Conservation (phyloP, 345 rosid genomes). For the Moricandia moricandioides region DNA sequence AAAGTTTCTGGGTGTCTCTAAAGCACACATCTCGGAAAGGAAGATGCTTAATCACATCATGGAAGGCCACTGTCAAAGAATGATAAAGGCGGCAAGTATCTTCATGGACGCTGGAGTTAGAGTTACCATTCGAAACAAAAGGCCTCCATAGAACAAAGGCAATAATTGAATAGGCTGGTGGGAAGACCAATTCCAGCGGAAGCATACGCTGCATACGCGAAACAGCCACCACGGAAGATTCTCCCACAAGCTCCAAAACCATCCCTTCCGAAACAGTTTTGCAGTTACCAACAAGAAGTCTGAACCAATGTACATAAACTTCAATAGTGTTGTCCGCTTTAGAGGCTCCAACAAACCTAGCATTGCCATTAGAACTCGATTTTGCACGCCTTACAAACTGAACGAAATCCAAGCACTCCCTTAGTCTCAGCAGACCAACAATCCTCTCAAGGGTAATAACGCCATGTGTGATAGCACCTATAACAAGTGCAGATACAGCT, state of each 20-base stretch:
- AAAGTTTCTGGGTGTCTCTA: constrained; percentile 74
- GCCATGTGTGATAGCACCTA: constrained; percentile 88
- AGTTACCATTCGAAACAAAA: constrained; percentile 50
- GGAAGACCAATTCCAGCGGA: constrained; percentile 80
- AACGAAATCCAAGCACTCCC: constrained; percentile 80
- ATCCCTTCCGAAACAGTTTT: constrained; percentile 82
- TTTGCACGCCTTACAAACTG: constrained; percentile 69
- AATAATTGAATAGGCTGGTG: constrained; percentile 85
- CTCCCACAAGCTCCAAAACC: constrained; percentile 83
- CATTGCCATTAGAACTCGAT: constrained; percentile 78
- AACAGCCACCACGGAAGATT: constrained; percentile 80
- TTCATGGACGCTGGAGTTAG: constrained; percentile 53
- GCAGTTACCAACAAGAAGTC: constrained; percentile 86
- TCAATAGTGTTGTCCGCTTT: constrained; percentile 69
- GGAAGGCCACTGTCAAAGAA: constrained; percentile 66
- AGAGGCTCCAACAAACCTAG: constrained; percentile 56
- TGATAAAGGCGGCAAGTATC: constrained; percentile 72
- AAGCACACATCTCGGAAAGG: constrained; percentile 91
- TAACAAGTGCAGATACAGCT: constrained; percentile 79
- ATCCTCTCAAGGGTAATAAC: constrained; percentile 92
- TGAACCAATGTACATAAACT: constrained; percentile 83
- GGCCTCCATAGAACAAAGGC: constrained; percentile 81
- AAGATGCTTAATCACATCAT: constrained; percentile 72
- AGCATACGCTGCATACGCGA: constrained; percentile 92
- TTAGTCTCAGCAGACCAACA: constrained; percentile 73